Base-by-base conservation (phyloP, 345 rosid species). In the Toxicodendron radicans region DNA sequence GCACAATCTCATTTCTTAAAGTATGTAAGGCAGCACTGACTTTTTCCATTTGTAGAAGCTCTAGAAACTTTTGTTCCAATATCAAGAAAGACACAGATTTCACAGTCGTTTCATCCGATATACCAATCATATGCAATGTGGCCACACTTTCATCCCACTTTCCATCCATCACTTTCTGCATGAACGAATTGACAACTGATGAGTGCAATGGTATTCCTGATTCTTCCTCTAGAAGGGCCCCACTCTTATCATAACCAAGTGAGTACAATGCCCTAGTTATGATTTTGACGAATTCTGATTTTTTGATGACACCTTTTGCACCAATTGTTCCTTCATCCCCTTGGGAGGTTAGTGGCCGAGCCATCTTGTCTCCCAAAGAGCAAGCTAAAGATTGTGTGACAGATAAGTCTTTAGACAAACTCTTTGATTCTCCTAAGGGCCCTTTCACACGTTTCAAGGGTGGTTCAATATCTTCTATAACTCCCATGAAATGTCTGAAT, bases 401-500 rank as follows among this genome's bases (percentile, higher is more conserved):
- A 57, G 83, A 86, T 14, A 79, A 78, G 72, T 80, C 80, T 71
- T 78, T 84, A 1, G 77, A 69, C 73, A 81, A 78, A 68, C 78
- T 79, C 75, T 83, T 86, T 9, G 83, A 70, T 72, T 83, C 87
- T 69, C 80, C 82, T 48, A 71, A 68, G 38, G 81, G 79, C 75
- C 75, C 74, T 79, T 86, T 89, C 0, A 77, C 81, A 64, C 91
- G 89, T 78, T 89, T 87, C 84, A 79, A 79, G 53, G 91, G 94
- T 78, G 91, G 91, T 83, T 87, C 91, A 64, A 72, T 84, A 85
- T 89, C 91, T 84, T 86, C 91, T 80, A 76, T 82, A 82, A 84
- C 89, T 84, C 91, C 91, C 94, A 89, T 89, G 85, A 87, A 89
- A 89, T 70, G 78, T 79, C 76, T 73, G 75, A 80, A 48, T 90